phyloP scores from a whole-genome alignment of 352 stramenopile genomes.

The Globisporangium lucens region DNA sequence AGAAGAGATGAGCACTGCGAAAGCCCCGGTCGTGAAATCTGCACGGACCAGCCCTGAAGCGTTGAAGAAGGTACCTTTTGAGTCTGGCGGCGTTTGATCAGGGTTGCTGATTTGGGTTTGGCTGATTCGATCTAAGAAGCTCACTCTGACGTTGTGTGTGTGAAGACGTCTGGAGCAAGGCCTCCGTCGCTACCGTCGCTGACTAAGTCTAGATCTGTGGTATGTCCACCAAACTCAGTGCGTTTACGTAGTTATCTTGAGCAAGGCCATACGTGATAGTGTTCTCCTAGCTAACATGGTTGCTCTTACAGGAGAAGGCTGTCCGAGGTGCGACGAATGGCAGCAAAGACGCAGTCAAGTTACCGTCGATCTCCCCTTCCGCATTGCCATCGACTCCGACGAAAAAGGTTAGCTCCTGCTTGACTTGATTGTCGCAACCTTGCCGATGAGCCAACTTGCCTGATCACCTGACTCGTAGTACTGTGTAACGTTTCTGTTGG shows the following conservation, averaged over 20 bases:
- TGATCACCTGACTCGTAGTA: background rate
- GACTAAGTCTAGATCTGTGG: constrained; percentile 1
- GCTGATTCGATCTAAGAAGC: background rate
- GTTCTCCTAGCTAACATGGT: background rate
- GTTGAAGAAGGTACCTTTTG: constrained; percentile 9
- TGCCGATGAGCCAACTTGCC: background rate
- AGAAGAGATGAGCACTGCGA: background rate
- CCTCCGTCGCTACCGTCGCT: constrained; percentile 2
- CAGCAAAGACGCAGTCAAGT: constrained; percentile 40
- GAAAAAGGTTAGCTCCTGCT: constrained; percentile 29
- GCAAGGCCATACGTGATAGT: background rate
- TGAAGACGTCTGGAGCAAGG: constrained; percentile 1
- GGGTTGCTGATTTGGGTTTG: background rate
- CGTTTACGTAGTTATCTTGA: background rate
- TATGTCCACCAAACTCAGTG: background rate
- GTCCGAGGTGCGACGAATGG: background rate
- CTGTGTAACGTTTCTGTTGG: too few species aligned
- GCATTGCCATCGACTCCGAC: constrained; percentile 19
- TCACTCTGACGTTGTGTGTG: background rate
- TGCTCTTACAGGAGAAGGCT: constrained; percentile 14
- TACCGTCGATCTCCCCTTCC: constrained; percentile 29
- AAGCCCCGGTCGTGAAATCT: constrained; percentile 2
- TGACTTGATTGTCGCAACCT: background rate
- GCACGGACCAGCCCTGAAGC: background rate
- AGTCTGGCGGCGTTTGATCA: background rate